A percentile compares a stretch with the other conserved stretches of the same genome.
phyloP scores from a whole-genome alignment of 2,329 filamentous ascomycete species.

The Phoma sp. region DNA sequence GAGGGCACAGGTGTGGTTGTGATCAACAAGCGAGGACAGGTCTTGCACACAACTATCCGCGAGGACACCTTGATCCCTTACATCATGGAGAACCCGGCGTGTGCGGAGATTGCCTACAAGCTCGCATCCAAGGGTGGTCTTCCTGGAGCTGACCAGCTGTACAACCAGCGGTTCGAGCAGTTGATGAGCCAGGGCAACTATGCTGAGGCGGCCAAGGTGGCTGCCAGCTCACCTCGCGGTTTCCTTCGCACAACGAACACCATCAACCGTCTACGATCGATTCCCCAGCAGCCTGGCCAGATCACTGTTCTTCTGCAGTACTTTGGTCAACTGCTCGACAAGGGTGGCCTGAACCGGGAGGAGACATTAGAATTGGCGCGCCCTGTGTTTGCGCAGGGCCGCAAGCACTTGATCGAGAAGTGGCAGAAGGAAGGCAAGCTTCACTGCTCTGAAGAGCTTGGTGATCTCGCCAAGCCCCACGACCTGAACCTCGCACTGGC shows the following conservation, averaged over 20 bases:
- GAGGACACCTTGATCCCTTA: constrained; percentile 92
- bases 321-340: constrained; percentile 95
- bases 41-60: constrained; percentile 91
- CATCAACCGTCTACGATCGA: constrained; percentile 92
- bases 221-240: constrained; percentile 92
- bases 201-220: constrained; percentile 89
- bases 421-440: constrained; percentile 98
- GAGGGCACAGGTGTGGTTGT: constrained; percentile 88
- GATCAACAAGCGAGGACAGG: constrained; percentile 97
- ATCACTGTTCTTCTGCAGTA: constrained; percentile 96
- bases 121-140: constrained; percentile 92
- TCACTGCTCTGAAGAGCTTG: constrained; percentile 93
- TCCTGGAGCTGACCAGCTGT: constrained; percentile 91
- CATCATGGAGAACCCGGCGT: constrained; percentile 93
- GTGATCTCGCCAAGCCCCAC: constrained; percentile 89
- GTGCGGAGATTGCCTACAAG: constrained; percentile 92
- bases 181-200: constrained; percentile 82
- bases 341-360: constrained; percentile 88
- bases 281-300: constrained; percentile 80
- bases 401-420: constrained; percentile 95
- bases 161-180: constrained; percentile 90
- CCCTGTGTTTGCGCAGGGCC: constrained; percentile 89
- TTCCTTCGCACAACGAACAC: constrained; percentile 94
- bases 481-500: constrained; percentile 85
- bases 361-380: constrained; percentile 93